phyloP scores from a whole-genome alignment of 2,329 filamentous ascomycete genomes.

The Phaeosphaeriaceae sp. region DNA sequence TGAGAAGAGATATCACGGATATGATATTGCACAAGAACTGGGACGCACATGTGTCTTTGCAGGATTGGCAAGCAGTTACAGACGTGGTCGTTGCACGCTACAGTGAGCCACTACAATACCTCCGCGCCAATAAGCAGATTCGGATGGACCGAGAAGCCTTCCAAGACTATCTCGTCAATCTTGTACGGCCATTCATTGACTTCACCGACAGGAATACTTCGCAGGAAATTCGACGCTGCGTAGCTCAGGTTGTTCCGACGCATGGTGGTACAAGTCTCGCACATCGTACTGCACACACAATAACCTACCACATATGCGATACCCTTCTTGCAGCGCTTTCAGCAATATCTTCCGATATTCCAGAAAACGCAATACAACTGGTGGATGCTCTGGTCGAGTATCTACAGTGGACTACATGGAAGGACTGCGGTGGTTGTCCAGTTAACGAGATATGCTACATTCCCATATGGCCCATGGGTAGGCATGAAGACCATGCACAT shows the following conservation, averaged over 20 bases:
- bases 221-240: constrained; percentile 58
- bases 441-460: constrained; percentile 66
- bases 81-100: constrained; percentile 74
- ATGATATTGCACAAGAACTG: constrained; percentile 49
- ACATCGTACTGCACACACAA: constrained; percentile 36
- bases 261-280: constrained; percentile 35
- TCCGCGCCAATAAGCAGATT: constrained; percentile 26
- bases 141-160: constrained; percentile 28
- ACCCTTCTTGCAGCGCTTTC: constrained; percentile 37
- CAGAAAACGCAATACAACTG: constrained; percentile 35
- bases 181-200: constrained; percentile 52
- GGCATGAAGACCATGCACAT: constrained; percentile 60
- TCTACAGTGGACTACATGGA: constrained; percentile 69
- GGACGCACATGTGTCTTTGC: constrained; percentile 5
- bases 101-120: constrained; percentile 59
- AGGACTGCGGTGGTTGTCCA: constrained; percentile 62
- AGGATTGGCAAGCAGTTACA: constrained; percentile 71
- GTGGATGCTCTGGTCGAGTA: constrained; percentile 56
- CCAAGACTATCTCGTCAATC: constrained; percentile 31
- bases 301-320: constrained; percentile 44
- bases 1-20: constrained; percentile 55
- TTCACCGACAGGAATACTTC: constrained; percentile 43
- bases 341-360: constrained; percentile 12
- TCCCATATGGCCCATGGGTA: constrained; percentile 71
- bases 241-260: constrained; percentile 51